phyloP scores from a whole-genome alignment of 768 basidiomycete species.

The Chlorophyllum brunneum region DNA sequence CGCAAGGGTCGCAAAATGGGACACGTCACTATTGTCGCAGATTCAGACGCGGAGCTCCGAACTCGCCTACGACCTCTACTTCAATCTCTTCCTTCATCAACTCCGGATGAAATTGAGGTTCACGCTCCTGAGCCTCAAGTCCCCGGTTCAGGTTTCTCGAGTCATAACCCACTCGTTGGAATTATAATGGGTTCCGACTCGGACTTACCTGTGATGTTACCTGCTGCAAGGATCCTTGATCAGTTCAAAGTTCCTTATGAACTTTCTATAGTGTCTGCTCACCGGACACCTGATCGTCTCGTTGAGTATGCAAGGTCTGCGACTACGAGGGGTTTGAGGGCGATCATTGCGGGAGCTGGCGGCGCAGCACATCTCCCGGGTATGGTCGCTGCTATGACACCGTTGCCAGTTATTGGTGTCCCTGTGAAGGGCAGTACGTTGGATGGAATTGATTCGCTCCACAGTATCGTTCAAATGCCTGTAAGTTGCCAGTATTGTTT shows the following conservation, averaged over 20 bases:
- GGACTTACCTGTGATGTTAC: conserved; percentile 90
- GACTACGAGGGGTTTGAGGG: conserved; percentile 57
- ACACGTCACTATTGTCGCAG: conserved; percentile 86
- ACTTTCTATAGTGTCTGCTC: conserved; percentile 93
- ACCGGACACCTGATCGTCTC: conserved; percentile 87
- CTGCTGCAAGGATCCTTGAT: conserved; percentile 81
- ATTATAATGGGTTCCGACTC: conserved; percentile 99
- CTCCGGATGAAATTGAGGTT: conserved; percentile 44
- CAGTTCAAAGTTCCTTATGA: conserved; percentile 87
- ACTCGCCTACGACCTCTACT: conserved; percentile 72
- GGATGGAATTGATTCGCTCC: conserved; percentile 95
- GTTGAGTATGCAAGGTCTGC: conserved; percentile 79
- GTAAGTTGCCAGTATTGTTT: conserved; percentile 42
- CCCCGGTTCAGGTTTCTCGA: conserved; percentile 51
- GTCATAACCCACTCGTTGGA: conserved; percentile 74
- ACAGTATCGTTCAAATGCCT: conserved; percentile 99
- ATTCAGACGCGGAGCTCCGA: conserved; percentile 73
- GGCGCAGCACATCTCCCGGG: conserved; percentile 97
- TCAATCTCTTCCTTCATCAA: conserved; percentile 50
- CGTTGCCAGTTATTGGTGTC: conserved; percentile 91
- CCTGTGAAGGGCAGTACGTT: conserved; percentile 93
- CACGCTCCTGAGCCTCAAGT: conserved; percentile 46
- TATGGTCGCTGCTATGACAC: conserved; percentile 96
- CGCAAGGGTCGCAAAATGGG: conserved; percentile 97
- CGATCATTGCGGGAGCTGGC: conserved; percentile 94